These are phyloP conservation scores for Apodospora peruviana DNA, from an alignment of 495 filamentous ascomycete species.

Conservation along the genomic window DNA sequence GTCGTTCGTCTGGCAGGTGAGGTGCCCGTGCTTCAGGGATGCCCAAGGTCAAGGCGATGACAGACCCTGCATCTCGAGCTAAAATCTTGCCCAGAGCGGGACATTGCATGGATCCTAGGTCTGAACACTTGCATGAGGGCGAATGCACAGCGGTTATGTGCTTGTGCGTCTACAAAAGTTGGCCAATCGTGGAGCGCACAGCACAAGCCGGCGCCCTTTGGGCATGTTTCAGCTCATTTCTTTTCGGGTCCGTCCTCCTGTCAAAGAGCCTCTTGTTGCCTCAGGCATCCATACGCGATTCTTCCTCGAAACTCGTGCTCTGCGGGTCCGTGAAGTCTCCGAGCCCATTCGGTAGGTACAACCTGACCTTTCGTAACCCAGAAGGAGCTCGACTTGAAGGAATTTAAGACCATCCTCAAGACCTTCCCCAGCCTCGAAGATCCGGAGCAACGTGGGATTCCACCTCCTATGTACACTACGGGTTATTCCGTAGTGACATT, in stretches of 20 bases:
- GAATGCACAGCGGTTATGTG: conserved; percentile 38
- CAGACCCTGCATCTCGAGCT: conserved; percentile 13
- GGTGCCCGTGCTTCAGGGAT: conserved; percentile 3
- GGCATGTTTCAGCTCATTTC: conserved; percentile 24
- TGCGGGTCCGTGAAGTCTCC: too few relatives aligned
- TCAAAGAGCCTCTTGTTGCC: too few relatives aligned
- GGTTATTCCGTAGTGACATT: too few relatives aligned
- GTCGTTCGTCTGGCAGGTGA: not conserved
- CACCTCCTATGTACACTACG: too few relatives aligned
- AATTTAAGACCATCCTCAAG: too few relatives aligned
- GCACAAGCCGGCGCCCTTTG: conserved; percentile 6
- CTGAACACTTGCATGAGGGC: conserved; percentile 31
- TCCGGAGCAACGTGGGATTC: too few relatives aligned
- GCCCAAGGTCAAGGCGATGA: not conserved
- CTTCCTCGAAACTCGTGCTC: too few relatives aligned
- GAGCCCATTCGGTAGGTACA: too few relatives aligned
- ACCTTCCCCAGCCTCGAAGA: too few relatives aligned
- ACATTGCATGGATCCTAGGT: conserved; percentile 26
- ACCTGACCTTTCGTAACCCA: too few relatives aligned
- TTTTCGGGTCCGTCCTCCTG: not conserved
- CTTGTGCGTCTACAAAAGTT: conserved; percentile 25
- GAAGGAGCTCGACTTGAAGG: too few relatives aligned
- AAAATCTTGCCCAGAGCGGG: conserved; percentile 9
- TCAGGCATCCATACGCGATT: too few relatives aligned
- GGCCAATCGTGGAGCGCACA: conserved; percentile 20